Evolutionary conservation across 2,329 filamentous ascomycete genomes (phyloP), one percentile per base, ranked within the genome.

Genomic region (Claviceps fusiformis): DNA sequence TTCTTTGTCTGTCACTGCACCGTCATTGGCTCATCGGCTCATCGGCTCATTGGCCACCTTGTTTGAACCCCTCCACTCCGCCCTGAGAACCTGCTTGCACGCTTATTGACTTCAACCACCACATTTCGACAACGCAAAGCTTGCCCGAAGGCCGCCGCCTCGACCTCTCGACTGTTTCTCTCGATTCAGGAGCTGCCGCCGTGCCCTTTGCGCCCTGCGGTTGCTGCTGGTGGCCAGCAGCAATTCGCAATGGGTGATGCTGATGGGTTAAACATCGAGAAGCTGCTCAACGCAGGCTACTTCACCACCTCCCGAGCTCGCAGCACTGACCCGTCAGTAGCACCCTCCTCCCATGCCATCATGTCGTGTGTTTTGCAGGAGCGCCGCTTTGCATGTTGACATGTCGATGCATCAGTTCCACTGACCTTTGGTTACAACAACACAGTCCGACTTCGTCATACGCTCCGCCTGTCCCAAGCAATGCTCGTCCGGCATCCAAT

Each of bases 241-340:
- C 44, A 44, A 57, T 56, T 55, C 66, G 72, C 60, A 50, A 77
- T 76, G 74, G 70, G 67, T 55, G 71, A 73, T 55, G 65, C 66
- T 55, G 71, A 73, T 55, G 65, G 66, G 55, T 61, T 71, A 54
- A 70, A 76, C 59, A 71, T 78, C 44, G 67, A 76, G 47, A 69
- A 70, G 58, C 65, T 77, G 58, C 69, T 80, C 43, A 66, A 73
- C 59, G 75, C 73, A 60, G 77, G 77, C 54, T 76, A 74, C 56
- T 80, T 75, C 63, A 74, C 69, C 59, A 76, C 74, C 37, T 71
- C 75, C 9, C 71, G 76, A 59, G 69, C 71, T 43, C 67, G 62
- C 55, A 66, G 62, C 54, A 60, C 64, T 50, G 61, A 59, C 48
- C 61, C 60, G 67, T 70, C 59, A 48, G 64, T 59, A 46, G 50